phyloP scores from a whole-genome alignment of 2,329 filamentous ascomycete species.

The Passalora sequoiae region DNA sequence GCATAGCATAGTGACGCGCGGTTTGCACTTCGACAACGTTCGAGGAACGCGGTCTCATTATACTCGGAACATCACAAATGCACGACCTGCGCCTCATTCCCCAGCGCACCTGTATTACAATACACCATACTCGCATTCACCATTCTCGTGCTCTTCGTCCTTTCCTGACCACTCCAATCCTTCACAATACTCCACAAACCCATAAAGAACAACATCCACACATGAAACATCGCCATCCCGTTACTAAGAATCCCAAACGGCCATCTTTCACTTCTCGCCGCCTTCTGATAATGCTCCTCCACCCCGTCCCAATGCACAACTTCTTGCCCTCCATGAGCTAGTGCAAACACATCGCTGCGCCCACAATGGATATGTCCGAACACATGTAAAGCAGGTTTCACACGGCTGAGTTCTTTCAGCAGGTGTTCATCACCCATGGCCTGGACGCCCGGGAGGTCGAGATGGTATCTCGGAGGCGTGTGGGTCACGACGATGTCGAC shows the following conservation, averaged over 20 bases:
- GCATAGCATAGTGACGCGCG: too few relatives aligned
- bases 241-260: conserved; percentile 36
- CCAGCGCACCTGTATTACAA: conserved; percentile 45
- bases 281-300: conserved; percentile 63
- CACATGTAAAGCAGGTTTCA: conserved; percentile 69
- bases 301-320: conserved; percentile 65
- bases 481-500: conserved; percentile 79
- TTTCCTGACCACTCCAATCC: conserved; percentile 35
- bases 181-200: conserved; percentile 36
- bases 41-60: too few relatives aligned
- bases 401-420: conserved; percentile 66
- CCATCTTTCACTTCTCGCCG: too few relatives aligned
- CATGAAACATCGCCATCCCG: conserved; percentile 47
- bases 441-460: conserved; percentile 51
- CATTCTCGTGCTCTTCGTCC: conserved; percentile 41
- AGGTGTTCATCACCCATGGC: conserved; percentile 64
- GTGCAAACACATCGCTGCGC: conserved; percentile 24
- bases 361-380: conserved; percentile 82
- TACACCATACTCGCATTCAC: conserved; percentile 58
- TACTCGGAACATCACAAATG: conserved; percentile 27
- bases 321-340: conserved; percentile 55
- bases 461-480: conserved; percentile 68
- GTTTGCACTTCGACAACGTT: too few relatives aligned
- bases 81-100: conserved; percentile 42
- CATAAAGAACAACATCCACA: conserved; percentile 48